Base-by-base conservation (phyloP, 2,329 filamentous ascomycete genomes). In the Phyllosticta ampelicida region DNA sequence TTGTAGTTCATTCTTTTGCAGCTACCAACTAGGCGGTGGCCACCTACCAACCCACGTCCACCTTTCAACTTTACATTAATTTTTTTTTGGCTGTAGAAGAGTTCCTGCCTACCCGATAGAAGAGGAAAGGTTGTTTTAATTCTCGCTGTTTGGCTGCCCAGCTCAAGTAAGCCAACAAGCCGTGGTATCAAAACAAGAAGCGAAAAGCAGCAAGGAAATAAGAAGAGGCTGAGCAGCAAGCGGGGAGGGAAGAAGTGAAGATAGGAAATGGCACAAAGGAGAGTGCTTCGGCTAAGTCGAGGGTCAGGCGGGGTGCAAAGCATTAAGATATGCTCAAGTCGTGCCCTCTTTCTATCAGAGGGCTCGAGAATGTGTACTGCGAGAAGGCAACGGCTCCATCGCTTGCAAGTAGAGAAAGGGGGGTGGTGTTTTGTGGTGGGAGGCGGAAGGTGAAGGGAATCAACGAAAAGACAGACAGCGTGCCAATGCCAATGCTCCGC, bases 141-240 rank as follows among this genome's bases (percentile, higher is more conserved):
- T 58, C 53, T 58, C 50, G 55, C 53, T 51, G 51, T 57, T n/a
- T 52, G 50, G 55, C 55, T 53, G 55, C 55, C 36, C 49, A 51
- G 52, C 56, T 51, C 57, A 59, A 59, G 36, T 55, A 55, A 59
- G 53, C 57, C 57, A 59, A 59, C 57, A 59, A 59, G 53, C 57
- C 57, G 53, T 59, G 57, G 57, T 59, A 59, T 59, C 57, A 59
- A 59, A 59, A 28, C 36, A 44, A 44, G 49, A 30, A 29, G 50
- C 36, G 26, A 26, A 55, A 59, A 51, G 53, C 26, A 59, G 55
- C 20, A 53, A 53, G 51, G 58, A 53, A 30, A 55, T 44, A 44
- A 48, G 54, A 44, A 48, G 54, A 54, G 54, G 26, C 51, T 50
- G 48, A 50, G 26, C 48, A 50, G 56, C 23, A 30, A 50, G 44